These are phyloP conservation scores for Anisodus acutangulus DNA, from an alignment of 257 asterid species.

Conservation along the genomic window DNA sequence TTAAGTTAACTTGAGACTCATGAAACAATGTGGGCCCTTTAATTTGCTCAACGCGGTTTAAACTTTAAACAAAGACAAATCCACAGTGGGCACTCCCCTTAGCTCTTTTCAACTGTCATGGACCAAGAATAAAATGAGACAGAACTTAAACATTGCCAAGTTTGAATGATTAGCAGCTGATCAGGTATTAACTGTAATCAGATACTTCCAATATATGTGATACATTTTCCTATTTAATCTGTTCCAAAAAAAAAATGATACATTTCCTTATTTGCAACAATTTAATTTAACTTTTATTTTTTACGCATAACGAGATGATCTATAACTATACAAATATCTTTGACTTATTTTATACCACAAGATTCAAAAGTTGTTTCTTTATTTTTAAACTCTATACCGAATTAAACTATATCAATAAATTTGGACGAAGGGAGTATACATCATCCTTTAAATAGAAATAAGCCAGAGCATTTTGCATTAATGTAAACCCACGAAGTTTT, in stretches of 20 bases:
- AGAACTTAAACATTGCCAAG: neutral
- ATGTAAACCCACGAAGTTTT: conserved; percentile 23
- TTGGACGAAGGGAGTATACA: too few species aligned
- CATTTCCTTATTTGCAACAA: too few species aligned
- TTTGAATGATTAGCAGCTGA: neutral
- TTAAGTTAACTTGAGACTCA: neutral
- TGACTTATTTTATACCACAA: too few species aligned
- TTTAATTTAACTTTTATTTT: too few species aligned
- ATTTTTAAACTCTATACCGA: too few species aligned
- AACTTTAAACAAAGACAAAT: neutral
- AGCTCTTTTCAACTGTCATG: neutral
- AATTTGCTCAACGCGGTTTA: neutral
- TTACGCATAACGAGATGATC: too few species aligned
- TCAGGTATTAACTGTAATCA: neutral
- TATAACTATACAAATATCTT: too few species aligned
- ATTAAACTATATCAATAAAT: too few species aligned
- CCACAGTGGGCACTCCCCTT: neutral
- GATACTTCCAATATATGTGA: neutral
- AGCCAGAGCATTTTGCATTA: conserved; percentile 8
- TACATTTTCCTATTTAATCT: too few species aligned
- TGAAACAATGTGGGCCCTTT: neutral
- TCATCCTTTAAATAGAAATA: neutral
- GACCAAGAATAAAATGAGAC: neutral
- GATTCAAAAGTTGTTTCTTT: too few species aligned
- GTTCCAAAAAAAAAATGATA: too few species aligned